Evolutionary conservation across 257 asterid species (phyloP).

Genomic region (Salvia miltiorrhiza): DNA sequence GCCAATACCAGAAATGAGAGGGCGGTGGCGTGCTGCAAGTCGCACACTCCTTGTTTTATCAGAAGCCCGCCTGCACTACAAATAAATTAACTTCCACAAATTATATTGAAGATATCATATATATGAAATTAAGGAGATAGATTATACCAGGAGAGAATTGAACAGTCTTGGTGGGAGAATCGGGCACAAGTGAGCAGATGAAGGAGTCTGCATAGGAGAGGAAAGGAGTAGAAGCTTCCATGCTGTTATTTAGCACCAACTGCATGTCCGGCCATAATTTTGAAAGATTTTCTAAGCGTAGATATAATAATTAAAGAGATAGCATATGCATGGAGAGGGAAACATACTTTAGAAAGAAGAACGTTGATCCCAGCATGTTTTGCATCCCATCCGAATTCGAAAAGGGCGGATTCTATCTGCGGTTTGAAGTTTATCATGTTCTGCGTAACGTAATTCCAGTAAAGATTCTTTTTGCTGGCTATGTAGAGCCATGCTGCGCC

Average conservation of each 20-base stretch:
- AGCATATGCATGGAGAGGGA: too few relatives aligned
- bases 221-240: slow-evolving; percentile 31
- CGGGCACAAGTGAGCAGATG: slow-evolving; percentile 35
- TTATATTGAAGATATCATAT: too few relatives aligned
- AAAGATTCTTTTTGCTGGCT: slow-evolving; percentile 35
- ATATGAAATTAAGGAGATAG: too few relatives aligned
- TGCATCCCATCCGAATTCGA: slow-evolving; percentile 54
- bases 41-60: slow-evolving; percentile 23
- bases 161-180: slow-evolving; percentile 34
- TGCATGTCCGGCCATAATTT: background rate
- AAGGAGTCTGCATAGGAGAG: slow-evolving; percentile 34
- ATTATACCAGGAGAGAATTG: slow-evolving; percentile 31
- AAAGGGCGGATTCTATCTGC: slow-evolving; percentile 21
- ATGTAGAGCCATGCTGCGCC: slow-evolving; percentile 45
- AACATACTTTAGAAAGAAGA: slow-evolving; percentile 42
- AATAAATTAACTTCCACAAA: too few relatives aligned
- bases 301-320: too few relatives aligned
- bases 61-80: slow-evolving; percentile 24
- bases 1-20: slow-evolving; percentile 38
- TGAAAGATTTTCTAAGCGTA: too few relatives aligned
- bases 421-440: slow-evolving; percentile 32
- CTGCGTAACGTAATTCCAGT: slow-evolving; percentile 28
- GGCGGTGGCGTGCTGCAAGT: slow-evolving; percentile 33
- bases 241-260: slow-evolving; percentile 17
- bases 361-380: slow-evolving; percentile 52